Conservation (phyloP, 2,329 filamentous ascomycete species). For the Claviceps sorghi region DNA sequence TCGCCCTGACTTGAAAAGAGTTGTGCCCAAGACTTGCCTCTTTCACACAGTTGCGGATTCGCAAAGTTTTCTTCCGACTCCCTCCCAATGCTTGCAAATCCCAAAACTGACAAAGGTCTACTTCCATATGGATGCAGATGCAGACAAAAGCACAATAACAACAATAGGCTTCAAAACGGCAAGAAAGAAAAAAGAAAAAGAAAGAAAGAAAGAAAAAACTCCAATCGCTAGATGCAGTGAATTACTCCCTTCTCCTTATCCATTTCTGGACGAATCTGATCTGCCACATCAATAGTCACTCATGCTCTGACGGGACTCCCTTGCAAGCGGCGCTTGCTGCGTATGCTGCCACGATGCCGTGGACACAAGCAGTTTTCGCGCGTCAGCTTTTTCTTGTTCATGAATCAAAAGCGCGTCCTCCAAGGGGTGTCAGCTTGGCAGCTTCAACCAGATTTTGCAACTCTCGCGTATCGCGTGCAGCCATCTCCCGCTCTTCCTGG, state of each 20-base stretch:
- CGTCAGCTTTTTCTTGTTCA: not conserved
- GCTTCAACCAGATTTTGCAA: slow-evolving; percentile 52
- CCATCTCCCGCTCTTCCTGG: slow-evolving; percentile 60
- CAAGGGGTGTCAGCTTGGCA: slow-evolving; percentile 41
- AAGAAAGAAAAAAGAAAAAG: too few species aligned
- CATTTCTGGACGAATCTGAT: not conserved
- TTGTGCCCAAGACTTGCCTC: not conserved
- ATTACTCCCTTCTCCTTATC: not conserved
- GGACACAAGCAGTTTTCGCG: too few species aligned
- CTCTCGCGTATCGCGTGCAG: slow-evolving; percentile 54
- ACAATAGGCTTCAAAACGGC: not conserved
- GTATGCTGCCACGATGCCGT: not conserved
- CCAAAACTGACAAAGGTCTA: slow-evolving; percentile 4
- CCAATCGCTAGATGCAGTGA: slow-evolving; percentile 24
- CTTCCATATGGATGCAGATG: slow-evolving; percentile 10
- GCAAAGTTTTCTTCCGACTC: not conserved
- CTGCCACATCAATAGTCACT: too few species aligned
- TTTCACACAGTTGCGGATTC: not conserved
- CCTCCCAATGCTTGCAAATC: not conserved
- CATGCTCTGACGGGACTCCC: too few species aligned
- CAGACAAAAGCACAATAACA: slow-evolving; percentile 7
- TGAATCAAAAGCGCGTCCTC: slow-evolving; percentile 1
- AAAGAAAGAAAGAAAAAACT: slow-evolving; percentile 15
- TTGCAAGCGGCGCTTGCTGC: too few species aligned
- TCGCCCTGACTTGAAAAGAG: not conserved